Base-by-base conservation (phyloP, 2,329 filamentous ascomycete genomes). In the Fusarium sp. region DNA sequence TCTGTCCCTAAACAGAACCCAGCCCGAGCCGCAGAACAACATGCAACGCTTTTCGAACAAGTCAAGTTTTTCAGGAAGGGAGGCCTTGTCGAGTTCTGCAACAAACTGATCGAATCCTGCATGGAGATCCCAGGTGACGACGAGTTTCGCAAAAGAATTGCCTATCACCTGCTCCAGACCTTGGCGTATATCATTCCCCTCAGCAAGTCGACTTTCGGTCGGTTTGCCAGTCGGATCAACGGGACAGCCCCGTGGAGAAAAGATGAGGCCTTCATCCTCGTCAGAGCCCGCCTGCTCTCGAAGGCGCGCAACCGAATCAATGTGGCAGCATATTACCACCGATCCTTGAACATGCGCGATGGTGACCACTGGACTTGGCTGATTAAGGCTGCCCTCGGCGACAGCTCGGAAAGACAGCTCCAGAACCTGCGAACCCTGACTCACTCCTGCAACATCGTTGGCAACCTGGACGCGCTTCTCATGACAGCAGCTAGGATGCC, bases 101-200 rank as follows among this genome's bases (percentile, higher is more conserved):
- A 31, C 13, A 6, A 6, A 11, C 25, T 64, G 3, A 40, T 61
- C 29, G 6, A 62, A 13, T 64, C 63, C 54, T 74, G 72, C 31
- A 42, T 58, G 8, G 20, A 47, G 20, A 27, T 40, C 16, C 11
- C n/a, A 54, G 9, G 47, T 11, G 65, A 60, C 22, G 50, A 64
- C 11, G 31, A 13, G 14, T 62, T 66, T 14, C 65, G 63, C 25
- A 69, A 60, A 10, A 29, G 47, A 13, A 62, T 75, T 38, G 57
- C 62, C 11, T 73, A 59, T 36, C 65, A 74, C 10, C 36, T 74
- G 11, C 35, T 75, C 14, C 42, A 75, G 29, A 73, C 69, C 29
- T 33, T 73, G 16, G 72, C 65, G 18, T 25, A 45, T 31, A 31
- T 56, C 18, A 42, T 42, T 6, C 29, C 36, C 20, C 40, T 75